Conservation (phyloP, 2,329 filamentous ascomycete species). For the Fusarium nurragi region DNA sequence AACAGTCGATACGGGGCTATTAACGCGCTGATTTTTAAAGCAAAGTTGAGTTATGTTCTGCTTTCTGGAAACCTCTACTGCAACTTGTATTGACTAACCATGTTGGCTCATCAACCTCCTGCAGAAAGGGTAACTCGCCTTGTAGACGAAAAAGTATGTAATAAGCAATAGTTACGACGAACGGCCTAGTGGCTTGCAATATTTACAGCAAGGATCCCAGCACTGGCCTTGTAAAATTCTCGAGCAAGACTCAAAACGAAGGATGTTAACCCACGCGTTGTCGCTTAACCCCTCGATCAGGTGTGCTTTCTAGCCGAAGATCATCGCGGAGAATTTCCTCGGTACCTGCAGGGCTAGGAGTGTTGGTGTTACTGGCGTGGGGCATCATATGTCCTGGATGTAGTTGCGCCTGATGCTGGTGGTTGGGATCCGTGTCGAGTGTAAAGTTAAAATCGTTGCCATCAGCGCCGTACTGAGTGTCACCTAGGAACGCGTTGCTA, state of each 20-base stretch:
- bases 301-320: slow-evolving; percentile 43
- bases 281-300: slow-evolving; percentile 49
- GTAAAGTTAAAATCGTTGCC: slow-evolving; percentile 63
- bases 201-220: background rate
- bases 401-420: slow-evolving; percentile 49
- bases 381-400: slow-evolving; percentile 28
- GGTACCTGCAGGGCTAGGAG: slow-evolving; percentile 59
- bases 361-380: slow-evolving; percentile 42
- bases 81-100: background rate
- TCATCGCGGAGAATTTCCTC: slow-evolving; percentile 62
- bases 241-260: background rate
- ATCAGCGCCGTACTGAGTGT: slow-evolving; percentile 53
- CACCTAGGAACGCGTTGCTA: slow-evolving; percentile 53
- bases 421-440: slow-evolving; percentile 51
- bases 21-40: slow-evolving; percentile 17
- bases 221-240: background rate
- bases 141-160: background rate
- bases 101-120: background rate
- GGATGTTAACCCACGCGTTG: slow-evolving; percentile 49
- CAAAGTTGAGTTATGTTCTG: background rate
- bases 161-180: slow-evolving; percentile 7
- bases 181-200: background rate
- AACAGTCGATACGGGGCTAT: background rate
- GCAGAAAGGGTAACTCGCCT: background rate
- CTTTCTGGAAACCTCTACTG: background rate